Conservation (phyloP, 2,329 filamentous ascomycete genomes). For the Colletotrichum sp. region DNA sequence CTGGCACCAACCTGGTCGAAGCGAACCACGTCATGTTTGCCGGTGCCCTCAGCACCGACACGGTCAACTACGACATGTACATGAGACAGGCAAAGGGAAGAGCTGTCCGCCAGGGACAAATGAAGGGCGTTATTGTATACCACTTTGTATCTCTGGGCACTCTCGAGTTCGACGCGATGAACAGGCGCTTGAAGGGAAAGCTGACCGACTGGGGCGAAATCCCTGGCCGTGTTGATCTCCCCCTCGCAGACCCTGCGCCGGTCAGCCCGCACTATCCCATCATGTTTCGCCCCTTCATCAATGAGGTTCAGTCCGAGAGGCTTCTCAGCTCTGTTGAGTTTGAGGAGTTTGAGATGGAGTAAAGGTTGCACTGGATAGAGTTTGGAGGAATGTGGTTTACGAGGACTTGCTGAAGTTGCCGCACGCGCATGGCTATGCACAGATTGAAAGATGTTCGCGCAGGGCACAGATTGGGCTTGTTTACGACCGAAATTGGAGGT, state of each 20-base stretch:
- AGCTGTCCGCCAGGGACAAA: constrained; percentile 44
- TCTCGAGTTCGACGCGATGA: constrained; percentile 44
- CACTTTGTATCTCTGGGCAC: constrained; percentile 43
- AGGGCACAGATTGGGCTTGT: neutral
- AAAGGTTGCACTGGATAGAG: neutral
- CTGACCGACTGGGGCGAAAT: neutral
- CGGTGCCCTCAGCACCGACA: constrained; percentile 35
- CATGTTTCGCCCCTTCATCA: neutral
- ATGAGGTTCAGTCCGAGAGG: neutral
- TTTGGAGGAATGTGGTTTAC: neutral
- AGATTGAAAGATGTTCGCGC: neutral
- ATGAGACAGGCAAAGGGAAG: constrained; percentile 46
- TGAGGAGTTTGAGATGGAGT: constrained; percentile 5
- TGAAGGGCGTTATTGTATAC: constrained; percentile 40
- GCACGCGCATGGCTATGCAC: neutral
- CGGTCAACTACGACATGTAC: constrained; percentile 36
- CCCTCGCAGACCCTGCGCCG: neutral
- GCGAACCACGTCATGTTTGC: constrained; percentile 49
- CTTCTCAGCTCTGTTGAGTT: constrained; percentile 6
- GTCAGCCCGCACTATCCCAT: neutral
- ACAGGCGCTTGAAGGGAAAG: neutral
- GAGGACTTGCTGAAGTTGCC: neutral
- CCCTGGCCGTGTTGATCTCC: neutral
- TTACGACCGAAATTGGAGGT: rapidly evolving
- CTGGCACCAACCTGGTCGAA: constrained; percentile 45